Conservation (phyloP, 2,329 filamentous ascomycete genomes). For the Parastagonospora avenae region DNA sequence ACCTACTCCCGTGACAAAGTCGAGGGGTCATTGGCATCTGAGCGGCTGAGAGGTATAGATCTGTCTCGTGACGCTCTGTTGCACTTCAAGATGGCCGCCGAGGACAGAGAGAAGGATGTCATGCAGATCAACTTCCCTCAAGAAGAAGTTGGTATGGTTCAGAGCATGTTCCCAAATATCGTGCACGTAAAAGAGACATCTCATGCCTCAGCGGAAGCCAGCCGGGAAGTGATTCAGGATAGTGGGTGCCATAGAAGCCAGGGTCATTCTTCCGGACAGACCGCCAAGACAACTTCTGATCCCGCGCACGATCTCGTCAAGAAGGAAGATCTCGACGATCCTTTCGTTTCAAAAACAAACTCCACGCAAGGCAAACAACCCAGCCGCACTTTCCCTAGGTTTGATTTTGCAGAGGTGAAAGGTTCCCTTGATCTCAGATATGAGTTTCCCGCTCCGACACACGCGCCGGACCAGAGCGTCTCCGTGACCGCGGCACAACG, state of each 20-base stretch:
- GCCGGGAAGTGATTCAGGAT: too few relatives aligned
- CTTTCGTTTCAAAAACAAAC: slow-evolving; percentile 24
- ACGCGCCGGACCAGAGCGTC: background rate
- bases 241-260: too few relatives aligned
- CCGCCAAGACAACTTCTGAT: background rate
- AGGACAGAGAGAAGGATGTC: slow-evolving; percentile 39
- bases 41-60: slow-evolving; percentile 46
- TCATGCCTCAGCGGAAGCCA: too few relatives aligned
- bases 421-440: slow-evolving; percentile 33
- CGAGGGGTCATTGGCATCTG: slow-evolving; percentile 51
- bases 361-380: background rate
- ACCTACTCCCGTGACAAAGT: slow-evolving; percentile 49
- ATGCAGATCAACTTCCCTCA: slow-evolving; percentile 13
- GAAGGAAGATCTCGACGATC: slow-evolving; percentile 30
- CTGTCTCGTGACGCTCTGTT: slow-evolving; percentile 45
- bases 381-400: background rate
- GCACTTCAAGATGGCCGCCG: slow-evolving; percentile 51
- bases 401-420: background rate
- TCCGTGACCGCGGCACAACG: background rate
- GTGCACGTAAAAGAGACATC: too few relatives aligned
- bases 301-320: slow-evolving; percentile 4
- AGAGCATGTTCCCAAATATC: background rate
- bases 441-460: slow-evolving; percentile 23
- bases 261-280: too few relatives aligned
- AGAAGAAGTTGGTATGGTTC: background rate